Evolutionary conservation across 2,329 filamentous ascomycete genomes (phyloP), one percentile per base, ranked within the genome.

Genomic region (Fonsecaea nubica): DNA sequence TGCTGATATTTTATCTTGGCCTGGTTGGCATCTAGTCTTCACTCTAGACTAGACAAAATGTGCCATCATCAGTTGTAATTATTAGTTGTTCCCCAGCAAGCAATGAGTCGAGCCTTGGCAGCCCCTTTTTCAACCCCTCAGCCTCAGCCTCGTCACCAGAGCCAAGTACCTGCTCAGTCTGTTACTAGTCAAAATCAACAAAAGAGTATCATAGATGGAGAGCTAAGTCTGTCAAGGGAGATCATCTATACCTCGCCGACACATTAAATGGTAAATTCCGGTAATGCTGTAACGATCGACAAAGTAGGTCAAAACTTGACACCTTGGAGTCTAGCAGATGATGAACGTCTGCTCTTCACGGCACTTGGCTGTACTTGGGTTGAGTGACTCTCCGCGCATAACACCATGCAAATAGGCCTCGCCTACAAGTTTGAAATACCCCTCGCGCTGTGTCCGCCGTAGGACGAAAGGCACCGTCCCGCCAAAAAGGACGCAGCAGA

Each of bases 321-420:
- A 30, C 13, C 45, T 25, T 50, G 18, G 3, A 25, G 3, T 7
- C n/a, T 35, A 36, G 30, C 15, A 55, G 30, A 55, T 42, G 55
- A 58, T 58, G 33, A 58, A 58, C 6, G 15, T 35, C 53, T 21
- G 53, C 53, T 36, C 53, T 36, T 55, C 30, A 55, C 15, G 7
- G 2, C 53, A 21, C 6, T 18, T 55, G n/a, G 2, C 13, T 55
- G 33, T 35, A 10, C 30, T 40, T 21, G 2, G 21, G 12, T 18
- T 5, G 8, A 48, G 15, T 35, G 54, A 40, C 56, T 65, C 65
- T 30, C 65, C 65, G 13, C 45, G 36, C 65, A 68, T 65, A 3
- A 59, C 4, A 1, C 65, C 63, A 30, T 68, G 65, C 8, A 65
- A 18, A 42, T 65, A 68, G 21, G 33, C 62, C 30, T 65, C 65